Conservation (phyloP, 768 basidiomycete genomes). For the Lactifluus volemus region DNA sequence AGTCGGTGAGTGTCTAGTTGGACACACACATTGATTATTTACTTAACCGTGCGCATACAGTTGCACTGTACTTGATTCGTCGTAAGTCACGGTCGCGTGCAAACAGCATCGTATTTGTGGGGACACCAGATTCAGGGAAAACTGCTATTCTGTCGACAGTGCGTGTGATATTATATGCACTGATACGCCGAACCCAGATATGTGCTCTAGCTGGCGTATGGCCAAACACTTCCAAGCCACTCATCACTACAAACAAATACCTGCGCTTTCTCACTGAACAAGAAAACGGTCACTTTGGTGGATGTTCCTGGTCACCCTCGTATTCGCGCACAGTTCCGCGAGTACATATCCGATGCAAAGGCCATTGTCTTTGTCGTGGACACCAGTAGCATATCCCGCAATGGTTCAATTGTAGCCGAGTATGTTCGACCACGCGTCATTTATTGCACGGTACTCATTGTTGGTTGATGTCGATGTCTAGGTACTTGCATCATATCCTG, state of each 20-base stretch:
- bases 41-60: slow-evolving; percentile 29
- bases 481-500: slow-evolving; percentile 66
- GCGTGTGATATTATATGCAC: slow-evolving; percentile 22
- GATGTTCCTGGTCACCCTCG: slow-evolving; percentile 86
- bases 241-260: slow-evolving; percentile 72
- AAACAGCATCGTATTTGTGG: slow-evolving; percentile 64
- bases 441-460: background rate
- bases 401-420: slow-evolving; percentile 71
- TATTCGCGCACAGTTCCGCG: slow-evolving; percentile 62
- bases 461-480: slow-evolving; percentile 24
- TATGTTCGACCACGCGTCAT: slow-evolving; percentile 32
- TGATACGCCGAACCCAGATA: background rate
- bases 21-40: background rate
- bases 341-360: slow-evolving; percentile 53
- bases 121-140: slow-evolving; percentile 71
- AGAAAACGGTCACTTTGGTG: slow-evolving; percentile 44
- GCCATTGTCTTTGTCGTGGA: slow-evolving; percentile 75
- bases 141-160: slow-evolving; percentile 69
- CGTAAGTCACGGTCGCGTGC: slow-evolving; percentile 41
- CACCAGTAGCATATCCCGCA: slow-evolving; percentile 67
- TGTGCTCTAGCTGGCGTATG: slow-evolving; percentile 49
- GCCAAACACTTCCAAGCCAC: slow-evolving; percentile 56
- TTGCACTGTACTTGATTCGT: slow-evolving; percentile 33
- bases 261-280: slow-evolving; percentile 37
- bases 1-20: background rate